Base-by-base conservation (phyloP, 345 rosid genomes). In the Pugionium dolabratum region DNA sequence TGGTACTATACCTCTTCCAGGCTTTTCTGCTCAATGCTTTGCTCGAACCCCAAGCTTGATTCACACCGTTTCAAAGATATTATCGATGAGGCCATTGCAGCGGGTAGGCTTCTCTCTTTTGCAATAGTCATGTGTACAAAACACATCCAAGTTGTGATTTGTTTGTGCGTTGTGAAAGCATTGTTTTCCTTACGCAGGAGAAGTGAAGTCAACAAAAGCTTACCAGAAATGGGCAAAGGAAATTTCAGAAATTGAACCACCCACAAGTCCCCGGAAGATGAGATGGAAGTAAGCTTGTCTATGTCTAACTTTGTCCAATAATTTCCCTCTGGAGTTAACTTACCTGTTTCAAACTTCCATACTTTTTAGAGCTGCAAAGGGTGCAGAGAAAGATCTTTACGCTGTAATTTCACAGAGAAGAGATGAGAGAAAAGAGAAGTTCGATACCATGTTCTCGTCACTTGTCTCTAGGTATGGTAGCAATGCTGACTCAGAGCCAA, bases 11-110 rank as follows among this genome's bases (percentile, higher is more conserved):
- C 27, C n/a, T 51, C 60, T 71, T 2, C 2, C 82, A 93, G 97
- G 83, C 86, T 85, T 29, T 94, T 95, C 80, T 85, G 91, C 66
- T 95, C 96, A 32, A 88, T 91, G 96, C 90, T 87, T 44, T 88
- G 96, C 79, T 95, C 96, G 2, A 84, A 91, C 66, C 81, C 87
- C 31, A 89, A 84, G 79, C 90, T 91, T 59, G 97, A 95, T 73
- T 95, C 96, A 29, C 95, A 86, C 75, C 91, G 91, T 46, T 89
- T 85, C 77, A 89, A 75, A 85, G 87, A 80, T 75, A 80, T 89
- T 47, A 77, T 95, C 2, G 91, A 83, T 46, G 90, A 82, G 67
- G 84, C 89, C 49, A 79, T 91, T 43, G 79, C 84, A 73, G 79
- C 86, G 1, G 97, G 97, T 86, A 66, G 59, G 46, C 45, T 59